These are phyloP conservation scores for Didymella lethalis DNA, from an alignment of 2,329 filamentous ascomycete species.

Conservation along the genomic window DNA sequence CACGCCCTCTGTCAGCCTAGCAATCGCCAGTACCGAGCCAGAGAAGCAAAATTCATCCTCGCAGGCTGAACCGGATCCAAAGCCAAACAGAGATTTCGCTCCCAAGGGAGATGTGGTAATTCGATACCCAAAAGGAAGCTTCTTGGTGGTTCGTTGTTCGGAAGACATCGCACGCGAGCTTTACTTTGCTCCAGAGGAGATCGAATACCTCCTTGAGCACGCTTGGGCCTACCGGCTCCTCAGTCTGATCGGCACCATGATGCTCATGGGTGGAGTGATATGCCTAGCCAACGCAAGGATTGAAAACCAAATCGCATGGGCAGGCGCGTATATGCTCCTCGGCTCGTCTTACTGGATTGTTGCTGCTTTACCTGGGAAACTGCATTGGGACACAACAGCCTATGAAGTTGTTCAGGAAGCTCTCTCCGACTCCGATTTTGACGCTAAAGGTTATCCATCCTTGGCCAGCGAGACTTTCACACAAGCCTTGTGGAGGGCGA, in stretches of 20 bases:
- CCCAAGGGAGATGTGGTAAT: slow-evolving; percentile 57
- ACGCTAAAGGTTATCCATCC: slow-evolving; percentile 17
- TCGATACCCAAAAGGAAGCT: slow-evolving; percentile 60
- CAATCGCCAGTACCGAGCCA: slow-evolving; percentile 10
- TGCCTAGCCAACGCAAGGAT: slow-evolving; percentile 59
- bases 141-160: slow-evolving; percentile 59
- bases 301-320: slow-evolving; percentile 59
- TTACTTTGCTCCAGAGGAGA: slow-evolving; percentile 61
- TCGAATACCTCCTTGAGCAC: slow-evolving; percentile 55
- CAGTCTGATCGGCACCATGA: slow-evolving; percentile 59
- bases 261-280: slow-evolving; percentile 63
- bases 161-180: slow-evolving; percentile 60
- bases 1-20: too few species aligned
- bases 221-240: slow-evolving; percentile 55
- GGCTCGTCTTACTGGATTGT: slow-evolving; percentile 61
- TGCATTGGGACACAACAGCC: slow-evolving; percentile 59
- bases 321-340: slow-evolving; percentile 59
- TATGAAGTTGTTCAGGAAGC: slow-evolving; percentile 53
- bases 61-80: too few species aligned
- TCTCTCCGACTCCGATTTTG: slow-evolving; percentile 39
- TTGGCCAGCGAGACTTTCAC: slow-evolving; percentile 54
- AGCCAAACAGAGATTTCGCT: too few species aligned
- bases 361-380: slow-evolving; percentile 56
- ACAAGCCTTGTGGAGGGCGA: slow-evolving; percentile 59
- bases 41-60: background rate